Conservation (phyloP, 2,329 filamentous ascomycete genomes). For the Fonsecaea monophora region DNA sequence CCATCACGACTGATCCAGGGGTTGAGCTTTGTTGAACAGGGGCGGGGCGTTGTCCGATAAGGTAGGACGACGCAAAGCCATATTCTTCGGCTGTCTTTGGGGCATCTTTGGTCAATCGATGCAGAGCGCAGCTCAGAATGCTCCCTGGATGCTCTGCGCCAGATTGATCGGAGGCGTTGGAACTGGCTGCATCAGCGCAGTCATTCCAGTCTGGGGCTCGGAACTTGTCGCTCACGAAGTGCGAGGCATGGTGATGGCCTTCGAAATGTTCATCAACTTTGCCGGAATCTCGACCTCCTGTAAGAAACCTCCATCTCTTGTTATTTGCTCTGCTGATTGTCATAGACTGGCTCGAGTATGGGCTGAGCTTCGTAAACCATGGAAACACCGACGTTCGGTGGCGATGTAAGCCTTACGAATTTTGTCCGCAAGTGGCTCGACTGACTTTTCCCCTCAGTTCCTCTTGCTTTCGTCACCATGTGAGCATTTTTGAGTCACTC, state of each 20-base stretch:
- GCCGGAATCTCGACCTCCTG: background rate
- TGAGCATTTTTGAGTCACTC: background rate
- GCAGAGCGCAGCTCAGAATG: conserved; percentile 70
- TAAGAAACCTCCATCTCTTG: background rate
- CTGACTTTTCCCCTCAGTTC: background rate
- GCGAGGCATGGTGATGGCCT: conserved; percentile 54
- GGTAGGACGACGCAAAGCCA: conserved; percentile 68
- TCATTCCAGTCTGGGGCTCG: conserved; percentile 74
- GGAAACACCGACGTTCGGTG: conserved; percentile 7
- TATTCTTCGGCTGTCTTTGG: conserved; percentile 65
- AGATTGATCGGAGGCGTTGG: conserved; percentile 69
- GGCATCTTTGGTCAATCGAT: conserved; percentile 67
- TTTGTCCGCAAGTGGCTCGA: background rate
- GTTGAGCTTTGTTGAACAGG: background rate
- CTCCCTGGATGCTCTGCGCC: conserved; percentile 71
- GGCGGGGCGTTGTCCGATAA: conserved; percentile 67
- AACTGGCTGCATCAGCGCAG: conserved; percentile 73
- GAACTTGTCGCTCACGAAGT: conserved; percentile 72
- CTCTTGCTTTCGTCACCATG: background rate
- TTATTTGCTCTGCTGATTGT: background rate
- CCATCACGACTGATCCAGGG: background rate
- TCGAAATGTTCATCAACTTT: conserved; percentile 13
- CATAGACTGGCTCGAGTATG: conserved; percentile 11
- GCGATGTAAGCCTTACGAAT: conserved; percentile 1
- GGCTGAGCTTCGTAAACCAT: conserved; percentile 2